phyloP scores from a whole-genome alignment of 805 yeast species.

The Ogataea thermomethanolica region DNA sequence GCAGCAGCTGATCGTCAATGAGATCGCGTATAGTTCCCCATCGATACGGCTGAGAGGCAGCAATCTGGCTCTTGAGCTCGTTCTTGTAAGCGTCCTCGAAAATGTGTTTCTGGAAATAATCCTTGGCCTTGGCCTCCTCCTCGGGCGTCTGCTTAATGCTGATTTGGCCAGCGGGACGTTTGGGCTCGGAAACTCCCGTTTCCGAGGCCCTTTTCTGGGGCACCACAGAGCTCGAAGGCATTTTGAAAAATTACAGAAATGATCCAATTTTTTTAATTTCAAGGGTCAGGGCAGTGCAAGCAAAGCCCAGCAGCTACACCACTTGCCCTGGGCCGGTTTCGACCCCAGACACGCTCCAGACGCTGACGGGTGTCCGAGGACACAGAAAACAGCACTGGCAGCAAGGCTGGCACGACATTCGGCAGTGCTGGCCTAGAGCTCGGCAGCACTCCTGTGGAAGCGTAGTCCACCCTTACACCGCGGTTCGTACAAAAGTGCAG shows the following conservation, averaged over 20 bases:
- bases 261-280: constrained; percentile 1
- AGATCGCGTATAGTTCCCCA: constrained; percentile 84
- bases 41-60: constrained; percentile 68
- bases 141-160: constrained; percentile 33
- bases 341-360: too few relatives aligned
- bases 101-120: constrained; percentile 30
- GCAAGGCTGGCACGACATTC: too few relatives aligned
- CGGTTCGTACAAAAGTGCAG: constrained; percentile 3
- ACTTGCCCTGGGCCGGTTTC: too few relatives aligned
- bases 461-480: constrained; percentile 8
- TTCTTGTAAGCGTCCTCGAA: constrained; percentile 38
- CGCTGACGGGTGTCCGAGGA: too few relatives aligned
- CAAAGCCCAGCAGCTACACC: not conserved
- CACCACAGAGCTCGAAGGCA: constrained; percentile 8
- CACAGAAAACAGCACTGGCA: too few relatives aligned
- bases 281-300: constrained; percentile 4
- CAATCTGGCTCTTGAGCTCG: constrained; percentile 41
- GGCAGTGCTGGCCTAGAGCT: not conserved
- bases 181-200: constrained; percentile 1
- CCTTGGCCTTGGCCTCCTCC: constrained; percentile 31
- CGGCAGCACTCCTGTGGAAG: not conserved
- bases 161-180: constrained; percentile 13
- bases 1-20: constrained; percentile 70
- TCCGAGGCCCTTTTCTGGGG: constrained; percentile 11
- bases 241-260: constrained; percentile 1